Evolutionary conservation across 73 alveolate genomes (phyloP), one percentile per base, ranked within the genome.

Genomic region (Paramecium octaurelia): DNA sequence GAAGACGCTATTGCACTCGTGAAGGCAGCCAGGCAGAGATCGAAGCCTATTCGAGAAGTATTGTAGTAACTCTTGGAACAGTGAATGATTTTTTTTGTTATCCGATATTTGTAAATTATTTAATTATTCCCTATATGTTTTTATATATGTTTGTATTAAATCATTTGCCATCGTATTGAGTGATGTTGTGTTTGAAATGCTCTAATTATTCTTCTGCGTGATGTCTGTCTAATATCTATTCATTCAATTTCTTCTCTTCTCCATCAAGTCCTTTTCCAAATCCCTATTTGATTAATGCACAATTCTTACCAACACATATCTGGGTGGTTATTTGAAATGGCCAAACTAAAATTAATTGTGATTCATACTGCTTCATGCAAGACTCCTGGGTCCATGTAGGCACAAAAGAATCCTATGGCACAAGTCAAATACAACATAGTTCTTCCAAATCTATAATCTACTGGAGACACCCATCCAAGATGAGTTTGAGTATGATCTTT

Each of bases 401-500:
- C 87, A 73, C 60, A 34, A 36, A 16, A 20, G 18, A 18, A 36
- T 21, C 60, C 87, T 2, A 40, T 73, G 4, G 38, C 59, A 12
- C 40, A 34, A 12, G 59, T 36, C 18, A 73, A 2, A 38, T 73
- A 73, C 31, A 73, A 36, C 87, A 73, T 73, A 5, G 21, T 21
- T 73, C 87, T 73, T 73, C 87, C 87, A 36, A 73, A 73, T 73
- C 87, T 73, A 11, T 73, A 73, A 73, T 73, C 87, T 29, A 40
- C 35, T 10, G 87, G 87, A 35, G 87, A 73, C 7, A 73, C 87
- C 87, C 87, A 73, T 16, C 59, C 59, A n/a, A 73, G 31, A 36
- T 73, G 59, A 36, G 64, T 73, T 73, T 73, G 68, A 73, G 14
- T 40, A 73, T 73, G 57, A 3, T 68, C 87, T 11, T 54, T 18